Base-by-base conservation (phyloP, 2,329 filamentous ascomycete species). In the Blastomyces gilchristii region DNA sequence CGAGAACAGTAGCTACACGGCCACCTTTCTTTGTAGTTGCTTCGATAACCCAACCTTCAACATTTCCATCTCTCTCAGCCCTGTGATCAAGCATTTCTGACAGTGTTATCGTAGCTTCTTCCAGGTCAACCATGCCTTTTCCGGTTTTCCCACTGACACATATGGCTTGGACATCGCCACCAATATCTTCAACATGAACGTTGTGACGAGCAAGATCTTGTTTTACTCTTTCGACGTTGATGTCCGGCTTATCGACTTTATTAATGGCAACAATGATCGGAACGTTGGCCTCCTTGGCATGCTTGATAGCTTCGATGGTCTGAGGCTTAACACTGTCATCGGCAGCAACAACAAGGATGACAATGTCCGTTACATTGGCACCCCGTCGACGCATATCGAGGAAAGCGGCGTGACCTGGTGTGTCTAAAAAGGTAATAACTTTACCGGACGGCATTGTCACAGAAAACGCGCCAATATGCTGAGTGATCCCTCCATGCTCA, bases 251-350 rank as follows among this genome's bases (percentile, higher is more conserved):
- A 78, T 99, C 94, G 60, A 96, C 85, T 77, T 99, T 99, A 80
- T 94, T 99, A 77, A 97, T 93, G 18, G 95, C 95, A 60, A 99
- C 94, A 64, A 99, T 96, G 59, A 99, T 93, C 5, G 94, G 93
- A 0, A 97, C 94, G 65, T 89, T 88, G 60, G 94, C 90, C 39
- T 84, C 82, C 63, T 87, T 88, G 8, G 94, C 93, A 73, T 99
- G 94, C 75, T 95, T 97, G 72, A 99, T 86, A 6, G 94, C 94
- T 78, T 99, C 94, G 1, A 97, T 80, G 0, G 95, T 99, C 72
- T 99, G 94, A 2, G 94, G 94, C 80, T 94, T 99, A 69, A 99
- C 93, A 72, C 91, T 94, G 73, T 99, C 95, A 73, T 99, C 94
- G 9, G 93, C 93, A 7, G 94, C 94, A 28, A 99, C 93, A 0